These are phyloP conservation scores for Apiotrichum mycotoxinovorans DNA, from an alignment of 1,284 basidiomycete genomes.

Conservation along the genomic window DNA sequence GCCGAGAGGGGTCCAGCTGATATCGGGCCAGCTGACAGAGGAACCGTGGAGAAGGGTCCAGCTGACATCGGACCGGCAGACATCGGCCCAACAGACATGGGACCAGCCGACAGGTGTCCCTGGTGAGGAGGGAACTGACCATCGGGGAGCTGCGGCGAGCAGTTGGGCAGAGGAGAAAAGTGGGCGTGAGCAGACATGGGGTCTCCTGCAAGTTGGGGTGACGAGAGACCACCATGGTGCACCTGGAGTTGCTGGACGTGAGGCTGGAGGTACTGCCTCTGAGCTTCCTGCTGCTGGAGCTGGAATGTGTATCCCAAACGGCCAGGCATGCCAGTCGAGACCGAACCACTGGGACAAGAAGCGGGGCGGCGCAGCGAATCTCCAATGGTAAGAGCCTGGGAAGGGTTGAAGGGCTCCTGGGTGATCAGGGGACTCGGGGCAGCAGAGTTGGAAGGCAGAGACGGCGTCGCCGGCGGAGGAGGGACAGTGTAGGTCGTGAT, in stretches of 20 bases:
- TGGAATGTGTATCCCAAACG: not conserved
- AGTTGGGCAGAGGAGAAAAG: conserved; percentile 1
- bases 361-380: not conserved
- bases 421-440: not conserved
- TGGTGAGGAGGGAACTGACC: not conserved
- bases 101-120: not conserved
- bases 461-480: conserved; percentile 2
- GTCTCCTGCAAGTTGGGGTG: not conserved
- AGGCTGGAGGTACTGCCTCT: not conserved
- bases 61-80: too few species aligned
- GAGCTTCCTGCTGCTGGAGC: conserved; percentile 5
- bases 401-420: not conserved
- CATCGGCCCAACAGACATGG: not conserved
- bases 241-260: conserved; percentile 4
- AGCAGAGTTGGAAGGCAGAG: conserved; percentile 4
- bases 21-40: not conserved
- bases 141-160: conserved; percentile 1
- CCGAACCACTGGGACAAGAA: not conserved
- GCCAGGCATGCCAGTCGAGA: not conserved
- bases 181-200: not conserved
- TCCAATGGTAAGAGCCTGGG: not conserved
- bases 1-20: not conserved
- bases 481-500: conserved; percentile 6
- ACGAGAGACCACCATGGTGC: not conserved
- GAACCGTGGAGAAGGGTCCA: too few species aligned